These are phyloP conservation scores for Paraglomus occultum DNA, from an alignment of 192 early-diverging fungal species.

Conservation along the genomic window DNA sequence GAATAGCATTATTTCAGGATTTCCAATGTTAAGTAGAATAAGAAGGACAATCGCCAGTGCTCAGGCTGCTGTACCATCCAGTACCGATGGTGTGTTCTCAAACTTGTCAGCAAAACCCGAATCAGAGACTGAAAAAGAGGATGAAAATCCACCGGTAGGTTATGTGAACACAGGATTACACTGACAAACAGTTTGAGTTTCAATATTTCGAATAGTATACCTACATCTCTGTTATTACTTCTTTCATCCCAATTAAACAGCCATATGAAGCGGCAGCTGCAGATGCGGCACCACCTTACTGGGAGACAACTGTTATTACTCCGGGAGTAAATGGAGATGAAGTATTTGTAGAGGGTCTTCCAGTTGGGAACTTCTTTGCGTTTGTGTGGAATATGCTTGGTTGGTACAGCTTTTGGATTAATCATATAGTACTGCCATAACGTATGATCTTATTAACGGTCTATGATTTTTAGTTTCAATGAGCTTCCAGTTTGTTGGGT, in stretches of 20 bases:
- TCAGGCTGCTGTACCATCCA: constrained; percentile 36
- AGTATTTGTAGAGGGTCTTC: constrained; percentile 86
- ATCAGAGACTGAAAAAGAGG: constrained; percentile 46
- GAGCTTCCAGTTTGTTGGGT: constrained; percentile 81
- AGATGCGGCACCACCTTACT: constrained; percentile 74
- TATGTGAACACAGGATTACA: background rate
- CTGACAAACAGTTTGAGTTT: constrained; percentile 18
- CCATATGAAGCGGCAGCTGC: constrained; percentile 75
- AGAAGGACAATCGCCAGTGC: background rate
- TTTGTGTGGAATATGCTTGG: constrained; percentile 80
- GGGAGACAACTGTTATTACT: constrained; percentile 74
- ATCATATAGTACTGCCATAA: background rate
- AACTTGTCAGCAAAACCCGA: constrained; percentile 60
- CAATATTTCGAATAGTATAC: constrained; percentile 40
- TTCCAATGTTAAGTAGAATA: constrained; percentile 16
- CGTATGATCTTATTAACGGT: background rate
- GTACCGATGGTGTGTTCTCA: constrained; percentile 55
- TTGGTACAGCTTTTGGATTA: constrained; percentile 31
- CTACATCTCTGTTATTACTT: constrained; percentile 34
- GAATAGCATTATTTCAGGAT: background rate
- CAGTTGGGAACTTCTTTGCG: constrained; percentile 75
- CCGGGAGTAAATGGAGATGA: constrained; percentile 76
- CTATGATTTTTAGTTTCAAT: constrained; percentile 54
- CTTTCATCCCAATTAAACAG: constrained; percentile 9
- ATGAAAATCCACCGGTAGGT: constrained; percentile 54